Base-by-base conservation (phyloP, 805 yeast genomes). In the Schwanniomyces sp. region DNA sequence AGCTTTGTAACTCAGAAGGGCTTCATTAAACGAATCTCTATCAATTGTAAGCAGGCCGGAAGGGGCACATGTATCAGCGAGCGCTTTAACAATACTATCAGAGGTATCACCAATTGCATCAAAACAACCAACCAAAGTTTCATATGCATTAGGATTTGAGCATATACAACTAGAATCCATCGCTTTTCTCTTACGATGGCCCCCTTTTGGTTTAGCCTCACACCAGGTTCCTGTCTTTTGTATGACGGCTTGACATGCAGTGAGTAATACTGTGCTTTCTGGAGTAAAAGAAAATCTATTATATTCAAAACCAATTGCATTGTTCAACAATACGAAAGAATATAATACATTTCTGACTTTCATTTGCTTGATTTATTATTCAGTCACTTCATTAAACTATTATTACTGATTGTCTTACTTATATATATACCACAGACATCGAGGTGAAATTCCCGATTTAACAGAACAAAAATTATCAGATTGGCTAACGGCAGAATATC, bases 71-170 rank as follows among this genome's bases (percentile, higher is more conserved):
- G 8, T 42, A 43, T 46, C 48, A 14, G 50, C 45, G 12, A 34
- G 28, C 3, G n/a, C 41, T 14, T 39, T 52, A 48, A 44, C 48
- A 50, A 17, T 54, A 49, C 34, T 46, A 29, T 36, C 44, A 36
- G 44, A 34, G 7, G 34, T 25, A 21, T 47, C 44, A 24, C 56
- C 36, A 14, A 32, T 32, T 7, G 10, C 36, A 7, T 32, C 36
- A 16, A 32, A 53, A 45, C 75, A 70, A 14, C 67, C 69, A 26
- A 63, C 58, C 43, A 65, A 47, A 4, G 71, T 57, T 17, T 73
- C 70, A 47, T 64, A 51, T 6, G 64, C 64, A 32, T 61, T 50
- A 21, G 52, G 41, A 43, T 64, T 58, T 8, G 39, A 43, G 51
- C 74, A 69, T 25, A 50, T 37, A 45, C 72, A 68, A 7, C 50